Conservation (phyloP, 139 green algal genomes). For the Chlorella vulgaris region DNA sequence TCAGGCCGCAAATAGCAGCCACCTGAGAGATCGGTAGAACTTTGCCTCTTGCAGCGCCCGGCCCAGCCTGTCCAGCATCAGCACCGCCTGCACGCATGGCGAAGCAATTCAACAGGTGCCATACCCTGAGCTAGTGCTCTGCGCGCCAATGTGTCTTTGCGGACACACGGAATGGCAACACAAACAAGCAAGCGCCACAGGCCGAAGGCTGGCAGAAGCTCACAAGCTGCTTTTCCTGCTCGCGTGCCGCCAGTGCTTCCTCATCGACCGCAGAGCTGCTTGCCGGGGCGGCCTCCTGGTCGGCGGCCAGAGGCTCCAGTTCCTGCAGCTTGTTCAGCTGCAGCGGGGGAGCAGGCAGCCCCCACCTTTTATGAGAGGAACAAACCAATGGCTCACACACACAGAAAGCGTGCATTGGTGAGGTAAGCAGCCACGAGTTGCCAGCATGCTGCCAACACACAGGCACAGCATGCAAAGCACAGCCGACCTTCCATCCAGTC, state of each 20-base stretch:
- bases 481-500: too few relatives aligned
- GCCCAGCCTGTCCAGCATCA: conserved; percentile 7
- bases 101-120: not conserved
- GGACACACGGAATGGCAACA: not conserved
- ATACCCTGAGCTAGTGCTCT: too few relatives aligned
- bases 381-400: too few relatives aligned
- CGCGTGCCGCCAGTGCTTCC: not conserved
- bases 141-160: not conserved
- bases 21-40: conserved; percentile 15
- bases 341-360: not conserved
- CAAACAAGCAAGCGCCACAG: not conserved
- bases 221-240: not conserved
- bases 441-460: too few relatives aligned
- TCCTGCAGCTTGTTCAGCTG: not conserved
- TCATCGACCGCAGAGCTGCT: not conserved
- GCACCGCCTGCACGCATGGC: not conserved
- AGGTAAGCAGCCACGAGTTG: too few relatives aligned
- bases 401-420: too few relatives aligned
- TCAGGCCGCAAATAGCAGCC: not conserved
- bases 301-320: not conserved
- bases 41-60: conserved; percentile 13
- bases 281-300: not conserved
- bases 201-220: not conserved
- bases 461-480: too few relatives aligned
- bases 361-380: not conserved